Evolutionary conservation across 2,329 filamentous ascomycete genomes (phyloP).

Genomic region (Ophiostoma tasmaniense): DNA sequence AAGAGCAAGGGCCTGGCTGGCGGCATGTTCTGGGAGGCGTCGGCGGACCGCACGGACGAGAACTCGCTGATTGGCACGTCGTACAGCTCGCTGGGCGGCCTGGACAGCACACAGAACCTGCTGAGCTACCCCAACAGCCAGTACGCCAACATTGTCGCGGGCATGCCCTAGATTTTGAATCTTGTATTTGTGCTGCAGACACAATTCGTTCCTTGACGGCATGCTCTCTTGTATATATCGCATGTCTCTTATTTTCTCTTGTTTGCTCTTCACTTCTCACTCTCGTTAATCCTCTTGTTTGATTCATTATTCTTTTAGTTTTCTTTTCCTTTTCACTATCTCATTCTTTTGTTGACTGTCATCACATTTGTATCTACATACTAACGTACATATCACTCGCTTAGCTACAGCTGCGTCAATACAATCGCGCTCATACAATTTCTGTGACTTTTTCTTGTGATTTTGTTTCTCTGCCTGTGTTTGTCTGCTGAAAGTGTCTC

Average conservation of each 20-base stretch:
- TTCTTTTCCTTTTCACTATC: background rate
- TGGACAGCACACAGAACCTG: conserved; percentile 41
- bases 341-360: background rate
- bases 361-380: background rate
- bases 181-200: too few relatives aligned
- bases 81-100: conserved; percentile 34
- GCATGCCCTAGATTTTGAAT: conserved; percentile 18
- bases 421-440: background rate
- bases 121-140: conserved; percentile 45
- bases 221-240: background rate
- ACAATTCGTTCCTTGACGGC: background rate
- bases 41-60: conserved; percentile 52
- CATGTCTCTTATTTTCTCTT: background rate
- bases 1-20: conserved; percentile 56
- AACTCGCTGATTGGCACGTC: conserved; percentile 52
- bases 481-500: background rate
- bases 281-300: background rate
- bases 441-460: background rate
- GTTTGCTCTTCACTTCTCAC: background rate
- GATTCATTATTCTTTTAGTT: background rate
- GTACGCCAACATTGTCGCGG: conserved; percentile 45
- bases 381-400: background rate
- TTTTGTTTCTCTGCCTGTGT: too few relatives aligned
- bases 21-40: conserved; percentile 81
- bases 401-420: background rate